Evolutionary conservation across 176 grass and related monocot genomes (phyloP), one percentile per base, ranked within the genome.

Genomic region (Tillandsia fasciculata): DNA sequence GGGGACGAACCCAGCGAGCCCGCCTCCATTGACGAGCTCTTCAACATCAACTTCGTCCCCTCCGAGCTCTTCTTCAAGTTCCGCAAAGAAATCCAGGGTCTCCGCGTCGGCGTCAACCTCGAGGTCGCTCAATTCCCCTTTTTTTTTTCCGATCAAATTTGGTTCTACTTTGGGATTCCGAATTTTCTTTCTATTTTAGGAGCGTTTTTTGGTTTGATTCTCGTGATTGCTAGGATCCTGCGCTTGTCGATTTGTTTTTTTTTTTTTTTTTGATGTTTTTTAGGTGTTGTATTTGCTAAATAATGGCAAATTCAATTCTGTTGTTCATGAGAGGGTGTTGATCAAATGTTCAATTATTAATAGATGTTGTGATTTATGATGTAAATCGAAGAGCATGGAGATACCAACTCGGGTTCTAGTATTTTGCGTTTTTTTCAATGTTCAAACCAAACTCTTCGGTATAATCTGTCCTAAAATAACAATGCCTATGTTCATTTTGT

Each of bases 61-160:
- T 88, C 89, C 42, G 89, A 97, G 79, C 86, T 97, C 64, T 88
- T 81, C 86, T 73, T 97, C 86, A 92, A 97, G 81, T 97, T 97
- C 72, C 89, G 93, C 67, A 97, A 92, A 82, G 86, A 92, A 84
- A 66, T 97, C 26, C 70, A 87, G 82, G 79, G 82, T 20, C 59
- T 92, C 68, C 93, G 93, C 77, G 84, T 97, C 63, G 93, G 93
- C 63, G 69, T 92, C 77, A 92, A 97, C 74, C 52, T 97, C 61
- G 89, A 97, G 93, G 93, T 87, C 53, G 42, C 64, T 17, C 2
- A 11, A 20, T 20, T 12, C 20, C 63, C 49, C 11, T 23, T 10
- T 9, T 33, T 23, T 12, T 48, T 74, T 53, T 57, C 15, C 1
- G 11, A 17, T 10, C 63, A 42, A 72, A 17, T 47, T 53, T 69